Percentiles rank a stretch among this genome's conserved stretches.
phyloP scores from a whole-genome alignment of 2,329 filamentous ascomycete genomes.

The Alternaria ventricosa region DNA sequence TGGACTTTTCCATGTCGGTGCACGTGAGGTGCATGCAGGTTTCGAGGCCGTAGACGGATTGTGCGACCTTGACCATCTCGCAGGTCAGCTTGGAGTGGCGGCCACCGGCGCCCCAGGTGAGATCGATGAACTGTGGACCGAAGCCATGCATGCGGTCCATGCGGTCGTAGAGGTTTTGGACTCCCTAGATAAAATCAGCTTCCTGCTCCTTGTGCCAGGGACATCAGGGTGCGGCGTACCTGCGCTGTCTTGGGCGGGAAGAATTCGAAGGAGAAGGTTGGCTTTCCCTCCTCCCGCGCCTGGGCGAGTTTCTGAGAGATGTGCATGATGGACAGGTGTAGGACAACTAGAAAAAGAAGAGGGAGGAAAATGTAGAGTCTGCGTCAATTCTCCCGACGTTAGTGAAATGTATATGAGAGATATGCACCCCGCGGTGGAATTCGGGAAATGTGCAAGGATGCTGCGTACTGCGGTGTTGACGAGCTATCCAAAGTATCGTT shows the following conservation, averaged over 20 bases:
- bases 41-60: slow-evolving; percentile 93
- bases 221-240: slow-evolving; percentile 36
- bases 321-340: slow-evolving; percentile 72
- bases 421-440: slow-evolving; percentile 29
- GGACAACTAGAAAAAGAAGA: slow-evolving; percentile 3
- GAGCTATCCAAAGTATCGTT: slow-evolving; percentile 54
- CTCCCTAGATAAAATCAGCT: slow-evolving; percentile 62
- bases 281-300: slow-evolving; percentile 76
- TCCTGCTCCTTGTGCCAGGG: neutral
- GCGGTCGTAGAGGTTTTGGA: slow-evolving; percentile 98
- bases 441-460: slow-evolving; percentile 30
- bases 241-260: slow-evolving; percentile 97
- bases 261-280: slow-evolving; percentile 98
- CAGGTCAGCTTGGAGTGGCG: slow-evolving; percentile 89
- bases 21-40: slow-evolving; percentile 99
- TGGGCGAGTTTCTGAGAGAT: slow-evolving; percentile 90
- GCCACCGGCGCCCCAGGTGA: slow-evolving; percentile 97
- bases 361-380: neutral
- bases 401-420: slow-evolving; percentile 5
- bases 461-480: slow-evolving; percentile 19
- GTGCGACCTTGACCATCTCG: slow-evolving; percentile 96
- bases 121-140: slow-evolving; percentile 94
- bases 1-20: slow-evolving; percentile 94
- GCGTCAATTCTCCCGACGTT: slow-evolving; percentile 8
- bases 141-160: slow-evolving; percentile 99